Evolutionary conservation across 2,329 filamentous ascomycete genomes (phyloP).

Genomic region (Talaromyces funiculosus): DNA sequence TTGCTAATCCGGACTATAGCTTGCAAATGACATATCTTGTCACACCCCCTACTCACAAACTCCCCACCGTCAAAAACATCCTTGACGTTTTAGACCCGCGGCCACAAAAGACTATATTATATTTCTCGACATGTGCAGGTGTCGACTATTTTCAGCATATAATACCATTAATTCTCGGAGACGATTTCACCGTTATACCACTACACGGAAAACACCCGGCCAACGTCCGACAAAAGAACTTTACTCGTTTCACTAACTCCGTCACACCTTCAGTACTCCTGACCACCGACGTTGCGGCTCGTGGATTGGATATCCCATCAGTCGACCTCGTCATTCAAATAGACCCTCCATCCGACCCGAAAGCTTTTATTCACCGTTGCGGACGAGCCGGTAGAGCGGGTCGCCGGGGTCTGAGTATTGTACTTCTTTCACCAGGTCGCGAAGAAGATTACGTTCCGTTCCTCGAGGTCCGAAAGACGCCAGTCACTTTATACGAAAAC

Average conservation of each 20-base stretch:
- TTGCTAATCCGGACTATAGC: slow-evolving; percentile 35
- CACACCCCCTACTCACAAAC: slow-evolving; percentile 70
- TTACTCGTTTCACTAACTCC: slow-evolving; percentile 69
- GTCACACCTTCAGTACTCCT: slow-evolving; percentile 73
- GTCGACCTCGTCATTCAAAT: slow-evolving; percentile 89
- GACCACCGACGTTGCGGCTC: slow-evolving; percentile 86
- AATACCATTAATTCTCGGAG: slow-evolving; percentile 65
- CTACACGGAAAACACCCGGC: slow-evolving; percentile 89
- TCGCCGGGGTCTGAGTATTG: slow-evolving; percentile 71
- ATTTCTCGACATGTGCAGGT: slow-evolving; percentile 86
- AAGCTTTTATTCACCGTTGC: slow-evolving; percentile 67
- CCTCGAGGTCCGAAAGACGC: slow-evolving; percentile 79
- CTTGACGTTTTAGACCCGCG: slow-evolving; percentile 63
- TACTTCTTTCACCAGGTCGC: slow-evolving; percentile 75
- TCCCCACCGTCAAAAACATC: slow-evolving; percentile 67
- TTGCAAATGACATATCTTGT: slow-evolving; percentile 85
- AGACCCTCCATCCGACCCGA: slow-evolving; percentile 79
- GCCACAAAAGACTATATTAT: slow-evolving; percentile 82
- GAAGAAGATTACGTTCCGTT: slow-evolving; percentile 91
- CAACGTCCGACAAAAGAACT: slow-evolving; percentile 83
- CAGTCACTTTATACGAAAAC: slow-evolving; percentile 59
- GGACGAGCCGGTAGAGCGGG: slow-evolving; percentile 60
- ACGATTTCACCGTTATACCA: slow-evolving; percentile 64
- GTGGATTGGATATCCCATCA: slow-evolving; percentile 84
- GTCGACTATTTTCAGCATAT: slow-evolving; percentile 91